Base-by-base conservation (phyloP, 352 stramenopile species). In the Pythium myriotylum region DNA sequence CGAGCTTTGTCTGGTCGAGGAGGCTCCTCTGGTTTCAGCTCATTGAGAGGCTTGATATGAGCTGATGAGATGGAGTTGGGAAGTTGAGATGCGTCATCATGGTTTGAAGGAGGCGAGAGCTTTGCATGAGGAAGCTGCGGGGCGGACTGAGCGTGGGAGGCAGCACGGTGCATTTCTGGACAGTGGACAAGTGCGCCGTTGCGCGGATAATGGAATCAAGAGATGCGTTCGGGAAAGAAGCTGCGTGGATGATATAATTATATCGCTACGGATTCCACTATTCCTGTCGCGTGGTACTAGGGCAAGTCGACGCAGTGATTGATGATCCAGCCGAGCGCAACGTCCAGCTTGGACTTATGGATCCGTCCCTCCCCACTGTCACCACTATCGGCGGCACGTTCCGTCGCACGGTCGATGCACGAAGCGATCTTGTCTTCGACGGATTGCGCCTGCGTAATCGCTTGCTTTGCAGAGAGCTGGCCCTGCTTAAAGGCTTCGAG, bases 61-160 rank as follows among this genome's bases (percentile, higher is more conserved):
- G 62, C 2, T 1, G 48, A 19, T 4, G 62, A 69, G 48, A 54
- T 51, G 16, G 19, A 57, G 29, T 9, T 56, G 2, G 46, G 27
- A 1, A 70, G 49, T 17, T 23, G 19, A 10, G 12, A 29, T 7
- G 46, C 29, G 12, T 54, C 35, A 1, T 22, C 39, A 16, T 26
- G 37, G 1, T 23, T 20, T 9, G 37, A 19, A 0, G 47, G 29
- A 4, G 35, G 39, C 1, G n/a, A n/a, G n/a, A n/a, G n/a, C n/a
- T n/a, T n/a, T n/a, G n/a, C n/a, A n/a, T n/a, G n/a, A n/a, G 62
- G 62, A 2, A 69, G 49, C 19, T 64, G 54, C 6, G 62, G 54
- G 9, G 48, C 45, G 14, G 62, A 69, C 48, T 64, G 54, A 1
- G 39, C 41, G 9, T 64, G 62, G 3, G 37, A 20, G 9, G 22